A percentile compares a stretch with the other conserved stretches of the same genome.
phyloP scores from a whole-genome alignment of 1,284 basidiomycete species.

The Xerocomus amazonicus region DNA sequence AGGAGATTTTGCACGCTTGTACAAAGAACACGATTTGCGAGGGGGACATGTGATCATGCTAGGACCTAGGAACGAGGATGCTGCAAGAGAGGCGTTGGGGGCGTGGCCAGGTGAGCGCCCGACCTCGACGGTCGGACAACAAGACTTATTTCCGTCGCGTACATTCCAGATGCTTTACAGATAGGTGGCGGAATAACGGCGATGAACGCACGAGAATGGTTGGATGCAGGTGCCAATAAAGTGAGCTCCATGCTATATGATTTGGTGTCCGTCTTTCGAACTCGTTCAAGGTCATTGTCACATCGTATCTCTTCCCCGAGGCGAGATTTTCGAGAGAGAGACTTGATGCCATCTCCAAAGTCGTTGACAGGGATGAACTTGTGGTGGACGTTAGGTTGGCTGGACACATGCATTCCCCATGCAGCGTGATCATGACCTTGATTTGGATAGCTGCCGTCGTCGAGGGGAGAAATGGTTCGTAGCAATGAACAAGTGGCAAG shows the following conservation, averaged over 20 bases:
- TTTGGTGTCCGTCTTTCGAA: constrained; percentile 5
- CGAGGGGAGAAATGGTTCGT: constrained; percentile 83
- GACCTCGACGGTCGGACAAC: constrained; percentile 1
- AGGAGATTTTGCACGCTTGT: constrained; percentile 79
- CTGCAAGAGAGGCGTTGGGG: constrained; percentile 77
- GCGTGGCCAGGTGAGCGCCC: constrained; percentile 72
- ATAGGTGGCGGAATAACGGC: constrained; percentile 91
- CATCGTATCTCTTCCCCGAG: constrained; percentile 89
- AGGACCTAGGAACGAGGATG: constrained; percentile 84
- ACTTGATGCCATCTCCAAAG: constrained; percentile 60
- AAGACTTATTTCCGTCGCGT: constrained; percentile 4
- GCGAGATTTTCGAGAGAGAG: constrained; percentile 77
- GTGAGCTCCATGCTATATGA: constrained; percentile 38
- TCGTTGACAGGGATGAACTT: constrained; percentile 81
- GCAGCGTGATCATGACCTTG: background rate
- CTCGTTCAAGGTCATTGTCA: constrained; percentile 86
- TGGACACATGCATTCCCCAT: background rate
- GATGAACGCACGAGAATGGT: constrained; percentile 81
- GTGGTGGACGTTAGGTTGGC: constrained; percentile 92
- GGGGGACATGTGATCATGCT: constrained; percentile 98
- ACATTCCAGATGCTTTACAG: constrained; percentile 66
- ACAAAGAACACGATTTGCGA: constrained; percentile 62
- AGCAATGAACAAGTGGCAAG: constrained; percentile 99
- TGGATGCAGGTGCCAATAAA: constrained; percentile 89
- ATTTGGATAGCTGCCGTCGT: constrained; percentile 74